Base-by-base conservation (phyloP, 1,284 basidiomycete species). In the Sphaerobolus stellatus region DNA sequence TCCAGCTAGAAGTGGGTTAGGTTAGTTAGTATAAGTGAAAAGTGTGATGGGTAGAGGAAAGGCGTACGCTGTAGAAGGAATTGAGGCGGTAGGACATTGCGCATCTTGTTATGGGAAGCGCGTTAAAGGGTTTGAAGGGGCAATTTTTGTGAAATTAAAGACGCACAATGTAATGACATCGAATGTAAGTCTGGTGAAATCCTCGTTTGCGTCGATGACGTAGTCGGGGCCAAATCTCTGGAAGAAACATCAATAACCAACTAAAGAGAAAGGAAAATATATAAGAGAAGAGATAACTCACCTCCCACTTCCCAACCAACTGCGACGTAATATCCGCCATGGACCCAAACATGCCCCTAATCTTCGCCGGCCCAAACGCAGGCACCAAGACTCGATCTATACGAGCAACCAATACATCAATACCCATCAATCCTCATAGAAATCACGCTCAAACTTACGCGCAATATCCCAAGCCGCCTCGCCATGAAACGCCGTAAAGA, bases 311-410 rank as follows among this genome's bases (percentile, higher is more conserved):
- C 14, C 70, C 62, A 13, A 79, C 58, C 50, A 82, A 71, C 61
- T 82, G 79, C 31, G 69, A 66, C n/a, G 70, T 68, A 45, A 81
- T 74, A 56, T 81, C 80, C 24, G 71, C 63, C 79, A 81, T 79
- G 59, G 75, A 74, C 46, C 71, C 70, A 62, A 78, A 76, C 79
- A 81, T 81, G 56, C 69, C 70, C 40, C 70, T 71, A 56, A 81
- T 74, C 2, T 72, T 69, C 9, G 72, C 61, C 0, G 76, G 74
- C 25, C 77, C 76, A 63, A 82, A 82, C 2, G 77, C 75, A 11
- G 80, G 80, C 68, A 79, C 75, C 20, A 82, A 72, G 36, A 82
- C 68, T 30, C 78, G 77, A 65, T 82, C 78, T n/a, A n/a, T n/a
- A n/a, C n/a, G n/a, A n/a, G n/a, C n/a, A n/a, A n/a, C n/a, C n/a